Percentiles rank a stretch among this genome's conserved stretches.
Conservation (phyloP, 73 alveolate genomes). For the Tetrahymena borealis region DNA sequence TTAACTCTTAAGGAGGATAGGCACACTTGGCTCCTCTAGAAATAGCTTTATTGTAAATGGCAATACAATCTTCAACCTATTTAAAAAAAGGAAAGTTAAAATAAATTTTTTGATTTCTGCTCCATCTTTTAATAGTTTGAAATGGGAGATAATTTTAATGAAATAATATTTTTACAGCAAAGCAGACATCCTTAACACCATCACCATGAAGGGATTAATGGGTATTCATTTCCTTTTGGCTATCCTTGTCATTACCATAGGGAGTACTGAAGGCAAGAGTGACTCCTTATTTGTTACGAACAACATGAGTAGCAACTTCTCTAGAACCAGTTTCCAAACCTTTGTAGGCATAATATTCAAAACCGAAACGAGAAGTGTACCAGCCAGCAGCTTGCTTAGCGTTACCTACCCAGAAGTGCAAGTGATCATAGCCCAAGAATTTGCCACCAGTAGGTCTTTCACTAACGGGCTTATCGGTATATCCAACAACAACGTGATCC, state of each 20-base stretch:
- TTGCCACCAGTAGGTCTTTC: conserved; percentile 69
- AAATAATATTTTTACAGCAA: conserved; percentile 3
- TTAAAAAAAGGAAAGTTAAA: background rate
- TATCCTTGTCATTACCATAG: conserved; percentile 48
- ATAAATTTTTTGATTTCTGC: background rate
- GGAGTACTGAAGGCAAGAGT: conserved; percentile 68
- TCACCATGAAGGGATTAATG: conserved; percentile 70
- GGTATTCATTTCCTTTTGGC: conserved; percentile 34
- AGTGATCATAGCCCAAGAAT: conserved; percentile 76
- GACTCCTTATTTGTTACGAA: conserved; percentile 51
- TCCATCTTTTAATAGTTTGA: no score
- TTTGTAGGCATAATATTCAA: conserved; percentile 36
- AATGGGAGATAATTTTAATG: background rate
- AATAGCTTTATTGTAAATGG: conserved; percentile 72
- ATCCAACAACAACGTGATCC: background rate
- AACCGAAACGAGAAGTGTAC: conserved; percentile 70
- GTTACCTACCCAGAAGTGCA: conserved; percentile 74
- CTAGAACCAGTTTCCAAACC: conserved; percentile 40
- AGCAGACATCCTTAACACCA: conserved; percentile 86
- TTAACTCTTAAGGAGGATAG: conserved; percentile 63
- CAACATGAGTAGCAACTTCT: conserved; percentile 62
- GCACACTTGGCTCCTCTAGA: conserved; percentile 71
- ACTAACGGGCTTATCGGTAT: background rate
- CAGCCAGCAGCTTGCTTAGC: conserved; percentile 84
- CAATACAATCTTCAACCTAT: conserved; percentile 72